Conservation (phyloP, 2,329 filamentous ascomycete genomes). For the Fonsecaea monophora region DNA sequence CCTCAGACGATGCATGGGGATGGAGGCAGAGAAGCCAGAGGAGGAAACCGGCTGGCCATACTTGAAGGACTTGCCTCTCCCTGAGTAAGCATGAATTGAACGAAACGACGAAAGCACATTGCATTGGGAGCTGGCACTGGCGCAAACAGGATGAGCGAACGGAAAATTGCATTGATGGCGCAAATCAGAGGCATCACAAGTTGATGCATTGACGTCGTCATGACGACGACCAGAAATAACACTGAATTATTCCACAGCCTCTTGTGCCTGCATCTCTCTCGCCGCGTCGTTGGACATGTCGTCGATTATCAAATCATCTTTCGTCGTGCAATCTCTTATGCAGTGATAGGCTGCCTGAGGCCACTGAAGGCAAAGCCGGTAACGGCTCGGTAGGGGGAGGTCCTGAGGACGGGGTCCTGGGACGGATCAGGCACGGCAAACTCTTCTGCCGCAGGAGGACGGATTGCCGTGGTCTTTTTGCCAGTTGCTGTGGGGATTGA, state of each 20-base stretch:
- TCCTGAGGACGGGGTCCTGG: conserved; percentile 24
- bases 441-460: conserved; percentile 26
- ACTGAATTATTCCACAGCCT: background rate
- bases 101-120: background rate
- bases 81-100: conserved; percentile 33
- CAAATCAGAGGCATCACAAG: conserved; percentile 10
- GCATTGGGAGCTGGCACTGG: background rate
- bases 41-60: conserved; percentile 59
- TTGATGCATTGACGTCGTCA: conserved; percentile 12
- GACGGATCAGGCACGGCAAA: conserved; percentile 25
- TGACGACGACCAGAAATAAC: conserved; percentile 16
- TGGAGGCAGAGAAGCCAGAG: conserved; percentile 57
- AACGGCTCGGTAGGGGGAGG: conserved; percentile 33
- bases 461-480: conserved; percentile 11
- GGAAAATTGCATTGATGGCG: conserved; percentile 10
- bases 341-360: conserved; percentile 1
- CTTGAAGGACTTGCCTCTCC: conserved; percentile 52
- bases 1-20: conserved; percentile 55
- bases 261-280: background rate
- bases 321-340: background rate
- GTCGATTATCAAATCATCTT: background rate
- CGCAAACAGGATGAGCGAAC: background rate
- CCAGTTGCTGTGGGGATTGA: conserved; percentile 8
- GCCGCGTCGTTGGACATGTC: background rate
- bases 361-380: conserved; percentile 29